A percentile compares a stretch with the other conserved stretches of the same genome.
Evolutionary conservation across 352 stramenopile genomes (phyloP).

Genomic region (Blastocystis sp.): DNA sequence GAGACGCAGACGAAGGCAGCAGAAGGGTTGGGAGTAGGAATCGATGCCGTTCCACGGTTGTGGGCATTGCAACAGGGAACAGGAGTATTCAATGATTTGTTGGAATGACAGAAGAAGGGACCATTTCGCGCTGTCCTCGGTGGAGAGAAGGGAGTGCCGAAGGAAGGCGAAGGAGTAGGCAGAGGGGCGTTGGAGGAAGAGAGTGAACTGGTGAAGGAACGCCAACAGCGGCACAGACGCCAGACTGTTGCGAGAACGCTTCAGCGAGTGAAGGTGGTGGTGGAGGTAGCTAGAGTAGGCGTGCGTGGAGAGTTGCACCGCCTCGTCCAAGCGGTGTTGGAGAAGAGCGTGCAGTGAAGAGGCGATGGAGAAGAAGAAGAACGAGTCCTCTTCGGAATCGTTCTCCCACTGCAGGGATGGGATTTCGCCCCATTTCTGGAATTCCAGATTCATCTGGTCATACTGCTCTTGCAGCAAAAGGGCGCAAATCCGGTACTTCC

Average conservation of each 20-base stretch:
- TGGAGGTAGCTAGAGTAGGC: background rate
- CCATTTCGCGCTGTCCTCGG: background rate
- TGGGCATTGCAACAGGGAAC: background rate
- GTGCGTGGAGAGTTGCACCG: background rate
- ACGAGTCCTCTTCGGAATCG: background rate
- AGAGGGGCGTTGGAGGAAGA: background rate
- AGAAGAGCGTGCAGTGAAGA: background rate
- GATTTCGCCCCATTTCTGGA: background rate
- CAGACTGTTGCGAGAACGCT: background rate
- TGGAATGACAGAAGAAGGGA: background rate
- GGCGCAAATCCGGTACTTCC: background rate
- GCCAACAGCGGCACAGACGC: background rate
- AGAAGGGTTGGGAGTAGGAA: background rate
- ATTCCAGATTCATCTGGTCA: background rate
- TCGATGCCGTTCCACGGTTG: background rate
- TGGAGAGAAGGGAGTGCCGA: background rate
- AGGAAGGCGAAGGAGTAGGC: background rate
- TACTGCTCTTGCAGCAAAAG: background rate
- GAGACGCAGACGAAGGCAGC: background rate
- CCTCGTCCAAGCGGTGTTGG: background rate
- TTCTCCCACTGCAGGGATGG: background rate
- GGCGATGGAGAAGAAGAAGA: background rate
- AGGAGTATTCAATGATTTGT: background rate
- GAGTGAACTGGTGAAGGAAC: background rate
- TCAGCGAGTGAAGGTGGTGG: background rate